Percentiles rank a stretch among this genome's conserved stretches.
These are phyloP conservation scores for Laguncularia racemosa DNA, from an alignment of 345 rosid genomes.

Conservation along the genomic window DNA sequence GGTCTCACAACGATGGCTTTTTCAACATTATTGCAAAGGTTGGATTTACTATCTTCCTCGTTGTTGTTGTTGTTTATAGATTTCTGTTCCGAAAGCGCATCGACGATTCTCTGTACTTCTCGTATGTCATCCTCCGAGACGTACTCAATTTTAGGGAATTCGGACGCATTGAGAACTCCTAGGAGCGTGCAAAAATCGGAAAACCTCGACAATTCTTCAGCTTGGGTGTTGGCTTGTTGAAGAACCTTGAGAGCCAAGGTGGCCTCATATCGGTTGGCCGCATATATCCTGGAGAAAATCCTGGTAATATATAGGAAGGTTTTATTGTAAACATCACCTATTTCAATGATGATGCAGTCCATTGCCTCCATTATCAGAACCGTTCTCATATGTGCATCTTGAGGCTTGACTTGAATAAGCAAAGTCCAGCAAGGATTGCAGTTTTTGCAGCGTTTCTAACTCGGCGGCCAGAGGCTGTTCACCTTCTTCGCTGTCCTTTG, in stretches of 20 bases:
- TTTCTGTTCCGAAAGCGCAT: conserved; percentile 9
- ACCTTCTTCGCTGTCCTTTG: neutral
- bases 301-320: conserved; percentile 44
- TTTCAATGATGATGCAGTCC: conserved; percentile 62
- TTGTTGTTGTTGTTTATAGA: neutral
- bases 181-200: conserved; percentile 43
- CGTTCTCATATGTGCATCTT: conserved; percentile 29
- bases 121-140: conserved; percentile 40
- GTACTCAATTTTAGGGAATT: conserved; percentile 23
- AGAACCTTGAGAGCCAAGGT: conserved; percentile 43
- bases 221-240: conserved; percentile 41
- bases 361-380: conserved; percentile 56
- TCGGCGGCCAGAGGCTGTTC: conserved; percentile 24
- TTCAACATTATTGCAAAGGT: neutral
- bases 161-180: conserved; percentile 49
- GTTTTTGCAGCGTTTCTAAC: conserved; percentile 36
- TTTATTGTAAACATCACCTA: conserved; percentile 44
- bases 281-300: conserved; percentile 28
- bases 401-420: conserved; percentile 57
- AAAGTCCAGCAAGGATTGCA: conserved; percentile 50
- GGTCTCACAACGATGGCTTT: conserved; percentile 15
- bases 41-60: neutral
- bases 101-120: conserved; percentile 38
- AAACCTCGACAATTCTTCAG: conserved; percentile 30
- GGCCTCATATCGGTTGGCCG: conserved; percentile 37